phyloP scores from a whole-genome alignment of 148 eudicot species.

The Chenopodium formosanum region DNA sequence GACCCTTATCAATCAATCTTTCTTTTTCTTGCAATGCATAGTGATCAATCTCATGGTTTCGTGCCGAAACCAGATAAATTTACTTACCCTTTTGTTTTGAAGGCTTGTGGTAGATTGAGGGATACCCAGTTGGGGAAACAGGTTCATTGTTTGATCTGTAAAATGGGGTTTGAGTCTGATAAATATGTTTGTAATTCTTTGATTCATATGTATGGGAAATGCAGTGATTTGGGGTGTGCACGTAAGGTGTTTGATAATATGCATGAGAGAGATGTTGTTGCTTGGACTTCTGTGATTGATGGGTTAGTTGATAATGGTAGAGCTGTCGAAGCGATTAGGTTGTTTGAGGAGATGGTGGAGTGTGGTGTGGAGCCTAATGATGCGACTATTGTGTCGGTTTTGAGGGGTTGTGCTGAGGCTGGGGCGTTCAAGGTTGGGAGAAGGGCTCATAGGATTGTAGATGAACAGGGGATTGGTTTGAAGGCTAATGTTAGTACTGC shows the following conservation, averaged over 20 bases:
- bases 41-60: background rate
- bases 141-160: slow-evolving; percentile 37
- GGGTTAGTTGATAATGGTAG: slow-evolving; percentile 50
- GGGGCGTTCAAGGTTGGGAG: slow-evolving; percentile 44
- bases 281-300: slow-evolving; percentile 52
- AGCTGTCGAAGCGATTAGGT: slow-evolving; percentile 31
- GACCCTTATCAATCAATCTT: slow-evolving; percentile 27
- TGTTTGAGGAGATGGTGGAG: slow-evolving; percentile 37
- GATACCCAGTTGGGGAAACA: slow-evolving; percentile 39
- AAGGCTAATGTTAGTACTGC: slow-evolving; percentile 36
- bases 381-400: slow-evolving; percentile 42
- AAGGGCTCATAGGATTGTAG: slow-evolving; percentile 32
- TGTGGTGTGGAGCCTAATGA: slow-evolving; percentile 34
- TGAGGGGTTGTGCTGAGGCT: slow-evolving; percentile 45
- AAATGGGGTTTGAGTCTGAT: slow-evolving; percentile 40
- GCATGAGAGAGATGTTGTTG: slow-evolving; percentile 46
- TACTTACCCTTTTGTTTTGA: slow-evolving; percentile 46
- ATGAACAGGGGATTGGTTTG: slow-evolving; percentile 20
- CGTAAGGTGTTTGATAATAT: slow-evolving; percentile 45
- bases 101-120: slow-evolving; percentile 37
- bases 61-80: slow-evolving; percentile 34
- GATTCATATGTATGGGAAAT: slow-evolving; percentile 42
- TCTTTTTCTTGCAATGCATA: slow-evolving; percentile 32
- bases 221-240: slow-evolving; percentile 31
- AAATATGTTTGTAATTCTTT: slow-evolving; percentile 36